Evolutionary conservation across 2,329 filamentous ascomycete species (phyloP).

Genomic region (Nemania abortiva): DNA sequence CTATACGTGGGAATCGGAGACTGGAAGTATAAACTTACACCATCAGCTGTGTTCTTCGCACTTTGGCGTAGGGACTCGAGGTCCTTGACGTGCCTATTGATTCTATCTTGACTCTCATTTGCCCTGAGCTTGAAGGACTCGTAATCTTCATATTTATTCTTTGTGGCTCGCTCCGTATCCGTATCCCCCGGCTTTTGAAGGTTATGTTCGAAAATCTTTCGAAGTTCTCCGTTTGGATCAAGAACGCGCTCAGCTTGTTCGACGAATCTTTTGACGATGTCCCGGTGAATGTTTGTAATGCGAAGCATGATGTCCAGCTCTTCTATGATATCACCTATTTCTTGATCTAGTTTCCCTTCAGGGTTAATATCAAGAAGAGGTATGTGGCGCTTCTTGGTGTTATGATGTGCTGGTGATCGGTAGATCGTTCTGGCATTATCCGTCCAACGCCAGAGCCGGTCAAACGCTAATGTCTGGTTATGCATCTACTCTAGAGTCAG

Average conservation of each 20-base stretch:
- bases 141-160: conserved; percentile 30
- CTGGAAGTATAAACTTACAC: conserved; percentile 42
- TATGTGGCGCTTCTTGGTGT: conserved; percentile 47
- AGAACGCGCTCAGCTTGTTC: conserved; percentile 44
- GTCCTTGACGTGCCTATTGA: conserved; percentile 51
- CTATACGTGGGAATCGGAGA: background rate
- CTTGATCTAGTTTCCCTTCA: conserved; percentile 57
- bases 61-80: conserved; percentile 51
- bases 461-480: conserved; percentile 56
- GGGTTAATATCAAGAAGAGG: conserved; percentile 57
- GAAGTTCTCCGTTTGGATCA: conserved; percentile 41
- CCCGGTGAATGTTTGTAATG: conserved; percentile 54
- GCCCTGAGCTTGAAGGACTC: conserved; percentile 48
- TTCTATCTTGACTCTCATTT: conserved; percentile 46
- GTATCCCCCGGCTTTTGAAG: background rate
- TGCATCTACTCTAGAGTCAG: conserved; percentile 47
- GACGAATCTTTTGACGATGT: conserved; percentile 50
- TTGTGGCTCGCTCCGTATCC: background rate
- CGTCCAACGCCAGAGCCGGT: conserved; percentile 55
- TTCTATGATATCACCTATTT: conserved; percentile 62
- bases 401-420: conserved; percentile 35
- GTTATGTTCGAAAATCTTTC: conserved; percentile 19
- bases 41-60: conserved; percentile 51
- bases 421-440: conserved; percentile 44
- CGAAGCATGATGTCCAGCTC: conserved; percentile 62